These are phyloP conservation scores for Astragalus membranaceus DNA, from an alignment of 306 rosid species.

Conservation along the genomic window DNA sequence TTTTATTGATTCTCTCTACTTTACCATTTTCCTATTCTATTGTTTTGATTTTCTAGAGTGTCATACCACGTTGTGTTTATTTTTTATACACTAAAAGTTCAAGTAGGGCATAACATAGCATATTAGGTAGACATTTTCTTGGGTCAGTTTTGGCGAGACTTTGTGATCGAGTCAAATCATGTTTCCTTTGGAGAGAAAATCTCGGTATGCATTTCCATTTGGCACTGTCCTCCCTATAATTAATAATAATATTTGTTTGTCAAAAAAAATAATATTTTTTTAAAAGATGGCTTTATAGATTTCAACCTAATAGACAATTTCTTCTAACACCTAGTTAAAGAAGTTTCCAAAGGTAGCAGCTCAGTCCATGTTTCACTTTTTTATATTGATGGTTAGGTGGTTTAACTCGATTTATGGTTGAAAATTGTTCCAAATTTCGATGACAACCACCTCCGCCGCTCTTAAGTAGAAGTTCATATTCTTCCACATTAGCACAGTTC, in stretches of 20 bases:
- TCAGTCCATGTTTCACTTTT: too few species aligned
- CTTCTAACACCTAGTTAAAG: background rate
- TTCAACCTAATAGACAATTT: slow-evolving; percentile 1
- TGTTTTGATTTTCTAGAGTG: background rate
- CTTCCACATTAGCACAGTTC: too few species aligned
- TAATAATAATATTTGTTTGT: background rate
- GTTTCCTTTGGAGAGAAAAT: slow-evolving; percentile 14
- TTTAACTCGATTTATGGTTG: too few species aligned
- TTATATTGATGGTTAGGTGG: too few species aligned
- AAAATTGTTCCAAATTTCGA: too few species aligned
- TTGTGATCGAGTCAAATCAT: slow-evolving; percentile 38
- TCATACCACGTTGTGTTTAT: background rate
- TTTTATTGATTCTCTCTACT: background rate
- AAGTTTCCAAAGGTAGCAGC: background rate
- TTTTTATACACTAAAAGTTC: slow-evolving; percentile 7
- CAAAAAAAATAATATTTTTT: background rate
- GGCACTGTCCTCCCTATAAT: background rate
- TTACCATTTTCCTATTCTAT: background rate
- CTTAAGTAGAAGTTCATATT: too few species aligned
- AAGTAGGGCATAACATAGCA: slow-evolving; percentile 17
- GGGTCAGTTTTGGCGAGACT: slow-evolving; percentile 37
- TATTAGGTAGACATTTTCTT: slow-evolving; percentile 23
- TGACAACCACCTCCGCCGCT: too few species aligned
- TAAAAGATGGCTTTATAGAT: background rate
- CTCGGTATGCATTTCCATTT: background rate